Evolutionary conservation across 2,329 filamentous ascomycete species (phyloP).

Genomic region (Arthrobotrys megalospora): DNA sequence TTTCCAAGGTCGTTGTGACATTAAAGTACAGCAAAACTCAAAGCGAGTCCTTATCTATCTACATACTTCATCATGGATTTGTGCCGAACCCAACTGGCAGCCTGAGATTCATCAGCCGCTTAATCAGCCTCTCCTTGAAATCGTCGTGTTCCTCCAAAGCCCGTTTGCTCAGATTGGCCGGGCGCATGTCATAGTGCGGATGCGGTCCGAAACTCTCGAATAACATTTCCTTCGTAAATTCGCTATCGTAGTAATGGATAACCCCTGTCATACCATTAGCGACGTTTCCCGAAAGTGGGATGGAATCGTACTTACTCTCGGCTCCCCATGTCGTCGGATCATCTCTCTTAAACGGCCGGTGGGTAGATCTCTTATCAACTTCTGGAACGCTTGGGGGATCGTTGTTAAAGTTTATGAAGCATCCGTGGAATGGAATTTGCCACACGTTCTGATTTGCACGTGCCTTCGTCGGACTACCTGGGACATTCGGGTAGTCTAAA

Average conservation of each 20-base stretch:
- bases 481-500: slow-evolving; percentile 9
- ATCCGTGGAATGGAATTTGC: slow-evolving; percentile 25
- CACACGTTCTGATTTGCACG: slow-evolving; percentile 16
- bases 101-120: slow-evolving; percentile 6
- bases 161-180: slow-evolving; percentile 14
- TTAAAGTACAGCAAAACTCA: too few relatives aligned
- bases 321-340: slow-evolving; percentile 29
- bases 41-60: neutral
- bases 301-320: slow-evolving; percentile 3
- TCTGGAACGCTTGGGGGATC: neutral
- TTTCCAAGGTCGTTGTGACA: too few relatives aligned
- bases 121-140: slow-evolving; percentile 5
- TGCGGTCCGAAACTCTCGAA: slow-evolving; percentile 32
- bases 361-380: slow-evolving; percentile 12
- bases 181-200: slow-evolving; percentile 19
- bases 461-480: neutral
- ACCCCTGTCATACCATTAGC: neutral
- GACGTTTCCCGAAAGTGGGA: neutral
- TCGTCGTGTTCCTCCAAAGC: slow-evolving; percentile 24
- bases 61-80: neutral
- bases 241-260: slow-evolving; percentile 23
- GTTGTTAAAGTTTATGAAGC: slow-evolving; percentile 34
- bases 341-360: slow-evolving; percentile 15
- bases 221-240: slow-evolving; percentile 23
- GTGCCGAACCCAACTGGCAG: slow-evolving; percentile 21